Evolutionary conservation across 1,284 basidiomycete species (phyloP).

Genomic region (Clitocybe nebularis): DNA sequence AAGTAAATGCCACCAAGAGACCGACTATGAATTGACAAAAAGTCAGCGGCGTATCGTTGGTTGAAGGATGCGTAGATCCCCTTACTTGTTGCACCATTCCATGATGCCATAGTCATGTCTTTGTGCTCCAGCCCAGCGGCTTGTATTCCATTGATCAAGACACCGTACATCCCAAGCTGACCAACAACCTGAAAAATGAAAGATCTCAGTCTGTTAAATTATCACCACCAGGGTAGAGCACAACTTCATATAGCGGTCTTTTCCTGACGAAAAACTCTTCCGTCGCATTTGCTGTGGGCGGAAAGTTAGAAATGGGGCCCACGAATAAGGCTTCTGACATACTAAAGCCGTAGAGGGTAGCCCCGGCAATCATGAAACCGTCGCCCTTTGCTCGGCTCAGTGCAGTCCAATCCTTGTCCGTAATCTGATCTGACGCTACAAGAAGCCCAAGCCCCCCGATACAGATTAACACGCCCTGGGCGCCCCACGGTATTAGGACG

Average conservation of each 20-base stretch:
- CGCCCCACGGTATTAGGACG: no score
- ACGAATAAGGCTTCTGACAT: no score
- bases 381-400: slow-evolving; percentile 72
- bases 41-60: background rate
- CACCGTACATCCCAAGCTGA: slow-evolving; percentile 81
- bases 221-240: no score
- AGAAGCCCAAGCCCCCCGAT: slow-evolving; percentile 74
- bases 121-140: slow-evolving; percentile 72
- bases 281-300: slow-evolving; percentile 76
- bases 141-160: slow-evolving; percentile 75
- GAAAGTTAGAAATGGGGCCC: no score
- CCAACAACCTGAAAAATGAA: slow-evolving; percentile 57
- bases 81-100: slow-evolving; percentile 68
- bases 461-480: slow-evolving; percentile 74
- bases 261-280: slow-evolving; percentile 83
- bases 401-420: slow-evolving; percentile 68
- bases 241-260: slow-evolving; percentile 73
- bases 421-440: slow-evolving; percentile 68
- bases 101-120: slow-evolving; percentile 58
- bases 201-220: background rate
- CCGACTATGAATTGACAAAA: slow-evolving; percentile 45
- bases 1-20: slow-evolving; percentile 70
- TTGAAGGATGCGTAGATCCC: no score
- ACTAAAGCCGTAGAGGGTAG: slow-evolving; percentile 84
- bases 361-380: slow-evolving; percentile 80